Percentiles rank a stretch among this genome's conserved stretches.
phyloP scores from a whole-genome alignment of 371 early-diverging fungal genomes.

The Antonospora locustae region DNA sequence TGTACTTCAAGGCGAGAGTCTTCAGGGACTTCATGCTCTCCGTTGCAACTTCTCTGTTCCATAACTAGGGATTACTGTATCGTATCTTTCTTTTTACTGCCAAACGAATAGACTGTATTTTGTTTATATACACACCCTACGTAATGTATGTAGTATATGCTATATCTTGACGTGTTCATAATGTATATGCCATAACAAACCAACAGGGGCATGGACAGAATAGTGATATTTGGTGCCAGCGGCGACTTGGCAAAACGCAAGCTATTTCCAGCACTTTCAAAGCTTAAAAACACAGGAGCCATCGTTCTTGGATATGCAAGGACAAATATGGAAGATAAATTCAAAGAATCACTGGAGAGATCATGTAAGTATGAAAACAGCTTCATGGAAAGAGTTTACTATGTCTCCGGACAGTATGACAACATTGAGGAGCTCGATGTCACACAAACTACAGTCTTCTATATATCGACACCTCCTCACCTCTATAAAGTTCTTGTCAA shows the following conservation, averaged over 20 bases:
- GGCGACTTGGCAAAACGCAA: conserved; percentile 60
- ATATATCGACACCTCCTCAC: conserved; percentile 89
- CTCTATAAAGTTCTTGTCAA: conserved; percentile 69
- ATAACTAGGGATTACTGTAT: too few relatives aligned
- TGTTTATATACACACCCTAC: too few relatives aligned
- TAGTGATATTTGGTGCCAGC: conserved; percentile 54
- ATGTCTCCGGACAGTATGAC: conserved; percentile 75
- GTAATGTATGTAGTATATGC: too few relatives aligned
- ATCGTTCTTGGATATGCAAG: conserved; percentile 85
- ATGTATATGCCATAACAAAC: neutral
- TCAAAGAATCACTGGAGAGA: conserved; percentile 61
- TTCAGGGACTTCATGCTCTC: too few relatives aligned
- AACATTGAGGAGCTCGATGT: conserved; percentile 55
- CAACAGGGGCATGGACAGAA: too few relatives aligned
- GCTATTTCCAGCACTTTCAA: conserved; percentile 81
- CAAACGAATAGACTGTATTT: too few relatives aligned
- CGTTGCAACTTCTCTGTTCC: too few relatives aligned
- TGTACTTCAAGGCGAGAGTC: too few relatives aligned
- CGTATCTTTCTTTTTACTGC: too few relatives aligned
- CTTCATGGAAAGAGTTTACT: conserved; percentile 65
- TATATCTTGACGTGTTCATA: too few relatives aligned
- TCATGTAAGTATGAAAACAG: conserved; percentile 57
- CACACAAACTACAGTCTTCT: conserved; percentile 61
- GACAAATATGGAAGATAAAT: conserved; percentile 64
- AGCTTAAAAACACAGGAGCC: conserved; percentile 61